Evolutionary conservation across 306 rosid genomes (phyloP), one percentile per base, ranked within the genome.

Genomic region (Vicia faba): DNA sequence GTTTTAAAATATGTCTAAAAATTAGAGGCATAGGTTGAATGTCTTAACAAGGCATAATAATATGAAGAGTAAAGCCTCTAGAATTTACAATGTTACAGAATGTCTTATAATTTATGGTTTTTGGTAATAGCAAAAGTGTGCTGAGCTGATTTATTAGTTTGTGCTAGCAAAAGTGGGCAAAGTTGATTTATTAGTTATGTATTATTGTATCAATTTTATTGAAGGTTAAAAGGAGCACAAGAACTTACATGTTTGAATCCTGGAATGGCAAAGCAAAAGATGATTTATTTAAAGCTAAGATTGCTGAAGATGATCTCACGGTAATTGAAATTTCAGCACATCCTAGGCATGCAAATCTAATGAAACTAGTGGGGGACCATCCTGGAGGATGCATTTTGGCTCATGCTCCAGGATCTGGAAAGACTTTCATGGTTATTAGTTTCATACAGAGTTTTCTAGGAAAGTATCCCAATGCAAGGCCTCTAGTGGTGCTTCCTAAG

Each of bases 351-450:
- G 75, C 65, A 66, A 90, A 88, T 61, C 88, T 86, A 73, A 93
- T 90, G 99, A 93, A 86, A 75, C 86, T 93, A 57, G 92, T 66
- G 16, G 83, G 85, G 43, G 97, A 90, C 41, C 57, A 85, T 75
- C 99, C 97, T 9, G 95, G 97, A 14, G 99, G 99, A 35, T 90
- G 97, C 79, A 93, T 93, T 71, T 77, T 93, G 80, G 99, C 97
- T 35, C 96, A 93, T 66, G 99, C 97, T 66, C 99, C 97, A 5
- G 99, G 97, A 28, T 93, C 99, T 49, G 99, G 99, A 25, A 93
- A 93, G 61, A 93, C 97, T 3, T 93, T 93, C 60, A 93, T 93
- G 99, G 88, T 93, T 19, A 93, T 93, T 67, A 93, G 99, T 80
- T 93, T 93, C 79, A 80, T 93, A 85, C 99, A 90, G 68, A 93